Evolutionary conservation across 768 basidiomycete genomes (phyloP).

Genomic region (Boletus sp.): DNA sequence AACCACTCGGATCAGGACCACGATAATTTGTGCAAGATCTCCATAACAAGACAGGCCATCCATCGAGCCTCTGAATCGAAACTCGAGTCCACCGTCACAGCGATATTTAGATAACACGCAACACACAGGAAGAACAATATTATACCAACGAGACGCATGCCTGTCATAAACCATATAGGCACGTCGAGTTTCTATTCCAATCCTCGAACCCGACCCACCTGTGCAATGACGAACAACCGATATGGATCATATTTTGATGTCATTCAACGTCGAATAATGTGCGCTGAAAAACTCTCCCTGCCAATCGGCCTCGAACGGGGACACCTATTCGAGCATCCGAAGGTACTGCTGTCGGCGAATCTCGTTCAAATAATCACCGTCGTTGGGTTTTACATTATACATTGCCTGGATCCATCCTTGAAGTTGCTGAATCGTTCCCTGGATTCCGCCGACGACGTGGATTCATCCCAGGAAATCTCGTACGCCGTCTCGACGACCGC

Average conservation of each 20-base stretch:
- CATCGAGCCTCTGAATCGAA: too few species aligned
- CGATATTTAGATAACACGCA: not conserved
- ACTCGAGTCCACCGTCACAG: not conserved
- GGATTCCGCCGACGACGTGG: constrained; percentile 6
- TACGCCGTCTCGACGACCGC: constrained; percentile 23
- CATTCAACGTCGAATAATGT: constrained; percentile 40
- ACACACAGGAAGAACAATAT: not conserved
- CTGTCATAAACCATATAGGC: constrained; percentile 6
- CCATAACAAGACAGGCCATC: not conserved
- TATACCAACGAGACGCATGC: too few species aligned
- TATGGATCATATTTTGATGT: constrained; percentile 49
- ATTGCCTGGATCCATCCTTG: constrained; percentile 6
- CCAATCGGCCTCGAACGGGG: constrained; percentile 40
- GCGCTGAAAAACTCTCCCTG: constrained; percentile 46
- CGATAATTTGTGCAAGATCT: not conserved
- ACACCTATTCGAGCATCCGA: constrained; percentile 33
- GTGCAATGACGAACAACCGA: constrained; percentile 43
- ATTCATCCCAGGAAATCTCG: constrained; percentile 20
- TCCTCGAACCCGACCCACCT: constrained; percentile 49
- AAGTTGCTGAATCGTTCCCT: constrained; percentile 6
- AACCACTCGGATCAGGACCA: not conserved
- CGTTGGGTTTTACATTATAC: not conserved
- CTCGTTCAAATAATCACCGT: constrained; percentile 44
- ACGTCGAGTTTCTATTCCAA: constrained; percentile 38
- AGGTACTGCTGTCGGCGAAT: constrained; percentile 4